Conservation (phyloP, 352 stramenopile genomes). For the Globisporangium uncinulatum region DNA sequence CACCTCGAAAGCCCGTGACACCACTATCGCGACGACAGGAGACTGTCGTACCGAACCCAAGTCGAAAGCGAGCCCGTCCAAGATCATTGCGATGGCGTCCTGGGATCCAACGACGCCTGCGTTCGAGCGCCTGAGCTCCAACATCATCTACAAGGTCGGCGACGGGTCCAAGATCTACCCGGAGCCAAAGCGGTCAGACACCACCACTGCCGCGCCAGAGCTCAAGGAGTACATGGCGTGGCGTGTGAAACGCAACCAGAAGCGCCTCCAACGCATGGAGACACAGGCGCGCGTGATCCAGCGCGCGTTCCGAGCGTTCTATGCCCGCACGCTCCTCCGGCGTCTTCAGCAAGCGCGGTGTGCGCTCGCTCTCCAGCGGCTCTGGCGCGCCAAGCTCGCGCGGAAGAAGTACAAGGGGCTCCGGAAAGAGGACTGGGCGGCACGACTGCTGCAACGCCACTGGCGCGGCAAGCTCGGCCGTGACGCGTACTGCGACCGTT, state of each 20-base stretch:
- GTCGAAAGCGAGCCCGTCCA: slow-evolving; percentile 11
- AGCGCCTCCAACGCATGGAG: slow-evolving; percentile 86
- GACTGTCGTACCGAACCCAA: too few relatives aligned
- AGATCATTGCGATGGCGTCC: slow-evolving; percentile 27
- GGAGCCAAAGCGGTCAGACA: slow-evolving; percentile 9
- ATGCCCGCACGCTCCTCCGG: slow-evolving; percentile 74
- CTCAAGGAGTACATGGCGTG: slow-evolving; percentile 96
- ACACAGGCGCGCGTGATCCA: slow-evolving; percentile 85
- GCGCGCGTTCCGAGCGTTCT: slow-evolving; percentile 84
- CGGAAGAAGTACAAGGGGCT: slow-evolving; percentile 67
- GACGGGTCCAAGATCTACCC: slow-evolving; percentile 87
- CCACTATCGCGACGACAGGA: neutral
- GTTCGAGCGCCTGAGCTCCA: slow-evolving; percentile 85
- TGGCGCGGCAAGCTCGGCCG: slow-evolving; percentile 89
- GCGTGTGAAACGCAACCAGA: slow-evolving; percentile 92
- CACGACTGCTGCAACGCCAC: slow-evolving; percentile 86
- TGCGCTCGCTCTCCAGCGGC: slow-evolving; percentile 83
- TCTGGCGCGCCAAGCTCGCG: slow-evolving; percentile 82
- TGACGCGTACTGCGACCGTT: slow-evolving; percentile 68
- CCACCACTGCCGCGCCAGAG: slow-evolving; percentile 37
- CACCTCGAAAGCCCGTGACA: slow-evolving; percentile 1
- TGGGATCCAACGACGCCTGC: slow-evolving; percentile 76
- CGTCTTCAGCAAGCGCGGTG: slow-evolving; percentile 73
- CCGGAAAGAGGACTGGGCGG: slow-evolving; percentile 87
- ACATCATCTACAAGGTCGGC: slow-evolving; percentile 79